phyloP scores from a whole-genome alignment of 2,329 filamentous ascomycete species.

The Colletotrichum salicis region DNA sequence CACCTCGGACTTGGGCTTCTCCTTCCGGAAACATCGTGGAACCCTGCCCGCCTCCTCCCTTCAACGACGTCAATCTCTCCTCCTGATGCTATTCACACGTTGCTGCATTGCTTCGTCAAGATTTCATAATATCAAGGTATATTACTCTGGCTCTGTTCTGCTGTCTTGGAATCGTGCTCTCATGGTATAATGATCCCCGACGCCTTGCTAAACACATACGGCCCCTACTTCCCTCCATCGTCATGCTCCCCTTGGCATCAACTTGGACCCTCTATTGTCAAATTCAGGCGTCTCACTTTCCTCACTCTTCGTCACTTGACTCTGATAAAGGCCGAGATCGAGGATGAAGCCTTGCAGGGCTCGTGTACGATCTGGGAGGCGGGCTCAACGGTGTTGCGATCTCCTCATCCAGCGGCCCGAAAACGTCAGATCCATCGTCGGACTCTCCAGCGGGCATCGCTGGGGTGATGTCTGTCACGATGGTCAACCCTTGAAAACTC shows the following conservation, averaged over 20 bases:
- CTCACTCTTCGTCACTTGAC: background rate
- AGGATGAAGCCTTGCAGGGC: background rate
- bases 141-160: background rate
- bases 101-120: too few species aligned
- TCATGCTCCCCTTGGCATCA: too few species aligned
- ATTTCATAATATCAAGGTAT: too few species aligned
- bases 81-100: too few species aligned
- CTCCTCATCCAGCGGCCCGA: constrained; percentile 11
- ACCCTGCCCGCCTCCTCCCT: background rate
- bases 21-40: background rate
- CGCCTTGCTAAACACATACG: background rate
- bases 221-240: background rate
- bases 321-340: background rate
- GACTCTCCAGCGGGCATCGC: constrained; percentile 17
- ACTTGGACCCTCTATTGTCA: background rate
- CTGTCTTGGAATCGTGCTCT: background rate
- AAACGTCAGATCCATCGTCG: constrained; percentile 16
- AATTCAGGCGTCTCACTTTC: background rate
- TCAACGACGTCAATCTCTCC: background rate
- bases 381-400: constrained; percentile 29
- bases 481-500: background rate
- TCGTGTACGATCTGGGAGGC: constrained; percentile 18
- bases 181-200: background rate
- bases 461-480: background rate
- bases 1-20: background rate